Base-by-base conservation (phyloP, 2,329 filamentous ascomycete genomes). In the Aspergillus alliaceus region DNA sequence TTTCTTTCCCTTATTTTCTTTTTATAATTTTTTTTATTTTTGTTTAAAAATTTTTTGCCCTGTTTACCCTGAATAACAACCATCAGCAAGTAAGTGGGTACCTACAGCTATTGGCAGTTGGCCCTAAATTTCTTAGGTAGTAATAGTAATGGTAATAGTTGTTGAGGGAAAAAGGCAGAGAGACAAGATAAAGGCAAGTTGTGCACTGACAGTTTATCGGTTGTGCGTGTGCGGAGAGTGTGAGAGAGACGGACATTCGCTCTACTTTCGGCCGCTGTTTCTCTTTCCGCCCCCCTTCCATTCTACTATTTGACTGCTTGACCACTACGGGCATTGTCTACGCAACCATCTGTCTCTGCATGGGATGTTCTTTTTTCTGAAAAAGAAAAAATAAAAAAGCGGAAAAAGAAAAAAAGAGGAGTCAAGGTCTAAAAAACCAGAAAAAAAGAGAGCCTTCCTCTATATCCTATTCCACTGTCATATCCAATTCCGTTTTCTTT, bases 311-410 rank as follows among this genome's bases (percentile, higher is more conserved):
- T 20, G 20, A 35, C 47, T 35, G 37, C 31, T 50, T 12, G 22
- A 25, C 42, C 20, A n/a, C n/a, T 35, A 31, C 20, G n/a, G 25
- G 11, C n/a, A 22, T 27, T 55, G 52, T 52, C 54, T 61, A 68
- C 64, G 63, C 68, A 69, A 64, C 58, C 59, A 66, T 62, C 66
- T 61, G 63, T 53, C 58, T 49, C 49, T 54, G 31, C 50, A 35
- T 42, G 42, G 51, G 47, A 58, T 32, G 47, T 25, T 48, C 24
- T 18, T 39, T 48, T 48, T 20, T 40, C 32, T 14, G 48, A 51
- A 56, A 31, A 56, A 32, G 24, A 34, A 54, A 56, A 44, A 51
- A 52, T 20, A 56, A 62, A 55, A 51, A 46, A 48, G 58, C 24
- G 46, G 58, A 53, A 42, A 12, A 47, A 51, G 47, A 51, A n/a